These are phyloP conservation scores for Fusarium sarcochroum DNA, from an alignment of 2,329 filamentous ascomycete genomes.

Conservation along the genomic window DNA sequence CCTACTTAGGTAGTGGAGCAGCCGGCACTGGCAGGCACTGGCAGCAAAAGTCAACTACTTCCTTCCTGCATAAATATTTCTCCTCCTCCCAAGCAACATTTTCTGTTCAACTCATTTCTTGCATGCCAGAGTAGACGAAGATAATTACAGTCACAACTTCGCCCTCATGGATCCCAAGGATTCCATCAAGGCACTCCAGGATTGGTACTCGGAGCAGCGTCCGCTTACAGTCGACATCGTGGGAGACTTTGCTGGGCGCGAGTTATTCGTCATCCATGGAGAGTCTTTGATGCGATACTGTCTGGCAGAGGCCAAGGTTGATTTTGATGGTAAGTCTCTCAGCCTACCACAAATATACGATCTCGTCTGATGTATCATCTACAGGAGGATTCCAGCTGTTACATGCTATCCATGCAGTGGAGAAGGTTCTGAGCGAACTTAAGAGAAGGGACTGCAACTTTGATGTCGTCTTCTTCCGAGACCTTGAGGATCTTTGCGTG, in stretches of 20 bases:
- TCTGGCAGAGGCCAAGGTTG: constrained; percentile 73
- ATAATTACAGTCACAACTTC: too few relatives aligned
- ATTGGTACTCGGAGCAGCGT: constrained; percentile 19
- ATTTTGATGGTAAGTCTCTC: constrained; percentile 66
- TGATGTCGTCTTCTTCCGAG: constrained; percentile 77
- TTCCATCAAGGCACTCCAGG: constrained; percentile 11
- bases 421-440: constrained; percentile 74
- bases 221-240: constrained; percentile 70
- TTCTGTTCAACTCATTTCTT: neutral
- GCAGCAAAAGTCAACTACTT: neutral
- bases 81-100: too few relatives aligned
- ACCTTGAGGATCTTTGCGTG: constrained; percentile 68
- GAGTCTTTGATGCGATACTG: constrained; percentile 78
- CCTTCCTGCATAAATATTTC: neutral
- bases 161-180: neutral
- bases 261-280: constrained; percentile 80
- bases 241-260: constrained; percentile 81
- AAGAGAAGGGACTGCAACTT: constrained; percentile 77
- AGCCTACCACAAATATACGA: neutral
- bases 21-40: neutral
- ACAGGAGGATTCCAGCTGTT: constrained; percentile 77
- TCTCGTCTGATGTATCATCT: constrained; percentile 16
- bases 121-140: neutral
- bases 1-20: too few relatives aligned
- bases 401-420: constrained; percentile 78